These are phyloP conservation scores for Carex kokanica DNA, from an alignment of 176 grass and related monocot genomes.

Conservation along the genomic window DNA sequence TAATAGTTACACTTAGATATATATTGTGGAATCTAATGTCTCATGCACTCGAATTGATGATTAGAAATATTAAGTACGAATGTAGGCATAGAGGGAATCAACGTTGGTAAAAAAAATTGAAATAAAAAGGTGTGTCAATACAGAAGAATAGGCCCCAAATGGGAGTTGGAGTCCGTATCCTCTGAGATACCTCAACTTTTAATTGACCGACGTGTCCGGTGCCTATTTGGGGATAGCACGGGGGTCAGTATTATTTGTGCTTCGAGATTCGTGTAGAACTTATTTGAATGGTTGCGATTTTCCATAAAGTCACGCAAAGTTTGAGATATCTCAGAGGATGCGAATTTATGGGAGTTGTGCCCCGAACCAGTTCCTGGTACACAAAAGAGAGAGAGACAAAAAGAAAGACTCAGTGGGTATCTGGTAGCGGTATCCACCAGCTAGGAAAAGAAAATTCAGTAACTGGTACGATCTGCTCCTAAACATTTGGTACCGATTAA, in stretches of 20 bases:
- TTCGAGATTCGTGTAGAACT: no score
- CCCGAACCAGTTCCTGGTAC: not conserved
- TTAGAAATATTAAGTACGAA: not conserved
- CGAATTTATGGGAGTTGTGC: not conserved
- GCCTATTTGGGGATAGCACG: no score
- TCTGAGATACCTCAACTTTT: no score
- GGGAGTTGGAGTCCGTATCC: no score
- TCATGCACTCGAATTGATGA: not conserved
- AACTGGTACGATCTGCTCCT: not conserved
- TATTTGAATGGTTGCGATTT: no score
- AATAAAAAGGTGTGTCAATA: not conserved
- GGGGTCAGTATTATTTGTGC: no score
- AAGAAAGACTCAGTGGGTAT: not conserved
- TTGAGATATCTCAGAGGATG: no score
- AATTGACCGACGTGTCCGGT: no score
- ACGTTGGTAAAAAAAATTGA: not conserved
- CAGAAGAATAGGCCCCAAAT: not conserved
- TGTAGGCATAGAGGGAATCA: not conserved
- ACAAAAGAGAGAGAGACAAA: not conserved
- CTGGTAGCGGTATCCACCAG: not conserved
- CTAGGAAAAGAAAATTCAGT: not conserved
- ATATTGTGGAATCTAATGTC: not conserved
- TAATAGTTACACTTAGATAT: not conserved
- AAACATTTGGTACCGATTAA: not conserved
- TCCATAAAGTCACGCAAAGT: no score